Conservation (phyloP, 1,284 basidiomycete species). For the Trichosporon coremiiforme region DNA sequence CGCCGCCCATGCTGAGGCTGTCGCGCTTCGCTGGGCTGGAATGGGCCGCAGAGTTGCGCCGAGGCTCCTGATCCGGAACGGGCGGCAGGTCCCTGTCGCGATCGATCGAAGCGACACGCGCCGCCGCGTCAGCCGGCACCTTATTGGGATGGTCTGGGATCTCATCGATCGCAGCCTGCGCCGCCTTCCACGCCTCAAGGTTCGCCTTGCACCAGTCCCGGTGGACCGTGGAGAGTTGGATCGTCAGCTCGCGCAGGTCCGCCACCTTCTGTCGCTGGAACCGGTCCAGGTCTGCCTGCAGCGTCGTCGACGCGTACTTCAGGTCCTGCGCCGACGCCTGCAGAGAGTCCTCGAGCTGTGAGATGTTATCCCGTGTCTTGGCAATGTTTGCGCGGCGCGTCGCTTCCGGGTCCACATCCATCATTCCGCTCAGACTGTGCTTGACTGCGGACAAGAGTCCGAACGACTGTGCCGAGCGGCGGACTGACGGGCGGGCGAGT, state of each 20-base stretch:
- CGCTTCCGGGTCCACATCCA: conserved; percentile 97
- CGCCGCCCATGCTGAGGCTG: conserved; percentile 4
- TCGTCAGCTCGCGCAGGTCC: conserved; percentile 87
- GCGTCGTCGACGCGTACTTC: conserved; percentile 91
- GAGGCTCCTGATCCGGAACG: conserved; percentile 15
- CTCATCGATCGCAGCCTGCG: conserved; percentile 82
- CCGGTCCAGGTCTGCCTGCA: conserved; percentile 95
- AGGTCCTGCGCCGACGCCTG: conserved; percentile 88
- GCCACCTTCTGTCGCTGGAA: conserved; percentile 99
- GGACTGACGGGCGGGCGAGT: conserved; percentile 22
- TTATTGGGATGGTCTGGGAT: conserved; percentile 87
- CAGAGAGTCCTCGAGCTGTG: conserved; percentile 87
- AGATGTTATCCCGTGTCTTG: conserved; percentile 90
- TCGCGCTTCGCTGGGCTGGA: neutral
- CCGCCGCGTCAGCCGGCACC: conserved; percentile 19
- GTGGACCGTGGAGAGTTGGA: conserved; percentile 85
- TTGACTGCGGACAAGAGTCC: conserved; percentile 89
- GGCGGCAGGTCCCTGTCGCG: conserved; percentile 32
- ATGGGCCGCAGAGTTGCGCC: neutral
- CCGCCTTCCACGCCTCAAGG: conserved; percentile 93
- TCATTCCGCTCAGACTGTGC: conserved; percentile 94
- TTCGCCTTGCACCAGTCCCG: conserved; percentile 97
- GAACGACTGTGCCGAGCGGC: conserved; percentile 61
- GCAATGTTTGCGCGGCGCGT: conserved; percentile 89
- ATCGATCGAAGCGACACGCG: conserved; percentile 23